phyloP scores from a whole-genome alignment of 1,139 yeast genomes.

The Protomyces inouyei region DNA sequence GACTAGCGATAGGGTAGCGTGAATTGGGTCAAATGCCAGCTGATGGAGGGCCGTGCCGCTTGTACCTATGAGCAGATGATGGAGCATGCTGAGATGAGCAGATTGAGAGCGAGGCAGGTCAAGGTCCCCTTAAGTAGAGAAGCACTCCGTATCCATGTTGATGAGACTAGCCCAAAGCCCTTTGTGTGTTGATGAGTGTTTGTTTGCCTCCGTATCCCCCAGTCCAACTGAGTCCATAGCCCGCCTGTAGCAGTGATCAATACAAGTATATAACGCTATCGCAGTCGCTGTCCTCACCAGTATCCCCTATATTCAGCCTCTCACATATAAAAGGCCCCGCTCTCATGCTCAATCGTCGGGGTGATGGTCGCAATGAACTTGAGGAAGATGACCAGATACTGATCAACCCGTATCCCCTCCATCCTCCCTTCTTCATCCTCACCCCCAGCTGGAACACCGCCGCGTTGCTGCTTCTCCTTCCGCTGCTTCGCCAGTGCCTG shows the following conservation, averaged over 20 bases:
- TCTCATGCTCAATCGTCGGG: slow-evolving; percentile 92
- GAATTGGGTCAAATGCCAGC: not conserved
- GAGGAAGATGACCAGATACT: slow-evolving; percentile 77
- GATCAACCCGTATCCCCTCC: slow-evolving; percentile 73
- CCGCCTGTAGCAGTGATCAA: not conserved
- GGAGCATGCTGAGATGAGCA: not conserved
- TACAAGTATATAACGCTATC: not conserved
- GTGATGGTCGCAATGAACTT: slow-evolving; percentile 95
- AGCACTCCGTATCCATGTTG: no score
- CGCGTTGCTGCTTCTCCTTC: not conserved
- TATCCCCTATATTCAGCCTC: not conserved
- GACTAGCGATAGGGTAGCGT: not conserved
- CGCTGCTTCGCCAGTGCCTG: not conserved
- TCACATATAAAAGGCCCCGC: slow-evolving; percentile 8
- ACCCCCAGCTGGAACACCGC: not conserved
- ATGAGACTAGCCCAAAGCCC: no score
- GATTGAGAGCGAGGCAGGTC: no score
- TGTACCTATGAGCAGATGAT: not conserved
- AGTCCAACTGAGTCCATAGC: no score
- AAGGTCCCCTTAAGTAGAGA: no score
- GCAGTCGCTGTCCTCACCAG: not conserved
- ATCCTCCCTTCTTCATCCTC: slow-evolving; percentile 36
- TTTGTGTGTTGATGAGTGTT: no score
- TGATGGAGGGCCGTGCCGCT: not conserved
- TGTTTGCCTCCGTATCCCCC: no score